Base-by-base conservation (phyloP, 2,329 filamentous ascomycete species). In the Hymenoscyphus infarciens region DNA sequence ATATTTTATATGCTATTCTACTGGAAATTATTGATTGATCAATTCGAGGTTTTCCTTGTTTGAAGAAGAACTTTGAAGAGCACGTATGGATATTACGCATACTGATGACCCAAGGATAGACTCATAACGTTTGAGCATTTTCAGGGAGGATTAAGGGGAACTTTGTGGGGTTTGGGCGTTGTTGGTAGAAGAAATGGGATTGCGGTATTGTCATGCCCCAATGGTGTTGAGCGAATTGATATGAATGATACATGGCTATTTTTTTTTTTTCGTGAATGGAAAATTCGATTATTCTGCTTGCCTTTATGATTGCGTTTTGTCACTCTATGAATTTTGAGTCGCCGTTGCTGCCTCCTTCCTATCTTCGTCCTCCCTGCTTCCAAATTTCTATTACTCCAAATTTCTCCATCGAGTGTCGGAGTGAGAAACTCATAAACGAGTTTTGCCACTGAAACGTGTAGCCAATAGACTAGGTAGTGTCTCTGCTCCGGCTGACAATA, bases 1-100 rank as follows among this genome's bases (percentile, higher is more conserved):
- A 25, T 52, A 25, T 52, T 42, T 52, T 52, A 52, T 52, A 52
- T 22, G 45, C 45, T 25, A 52, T 52, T 52, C 45, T 52, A 52
- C 45, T 52, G 45, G 45, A 52, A 52, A 52, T 52, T 52, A 52
- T 22, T 52, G 45, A 52, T 4, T 19, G 45, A 22, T 25, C 11
- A 52, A 22, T 19, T 7, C 22, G 29, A 31, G 29, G 29, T 31
- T 31, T 31, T 52, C 45, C 8, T 25, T 52, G 6, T 22, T 22
- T 3, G 45, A n/a, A 25, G 10, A 22, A 52, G 45, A 49, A 5
- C 45, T 52, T 52, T 25, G 45, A 52, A 52, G 45, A 22, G 19
- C 45, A 52, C 45, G 45, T 52, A 22, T 22, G 45, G 22, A 52
- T 13, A 11, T 52, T 25, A 25, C 10, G 19, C 45, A 52, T 11